phyloP scores from a whole-genome alignment of 345 rosid genomes.

The Camelina sativa region DNA sequence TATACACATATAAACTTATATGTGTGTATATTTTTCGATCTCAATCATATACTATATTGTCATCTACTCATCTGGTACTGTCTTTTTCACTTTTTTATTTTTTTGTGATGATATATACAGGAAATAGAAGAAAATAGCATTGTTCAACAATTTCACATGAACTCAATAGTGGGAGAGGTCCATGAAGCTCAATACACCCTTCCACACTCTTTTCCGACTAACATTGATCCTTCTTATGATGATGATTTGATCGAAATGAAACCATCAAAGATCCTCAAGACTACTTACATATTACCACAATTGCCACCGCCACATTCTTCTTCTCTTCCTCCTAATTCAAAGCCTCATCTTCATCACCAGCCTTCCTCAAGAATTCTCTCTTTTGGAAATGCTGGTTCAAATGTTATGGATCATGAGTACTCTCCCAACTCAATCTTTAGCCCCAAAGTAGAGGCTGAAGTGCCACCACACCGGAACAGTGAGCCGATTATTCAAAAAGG shows the following conservation, averaged over 20 bases:
- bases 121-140: constrained; percentile 41
- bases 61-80: not conserved
- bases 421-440: constrained; percentile 29
- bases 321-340: constrained; percentile 18
- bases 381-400: constrained; percentile 25
- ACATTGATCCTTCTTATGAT: constrained; percentile 25
- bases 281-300: constrained; percentile 35
- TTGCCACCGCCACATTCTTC: constrained; percentile 5
- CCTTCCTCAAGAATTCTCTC: constrained; percentile 40
- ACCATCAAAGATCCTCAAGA: constrained; percentile 41
- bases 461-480: not conserved
- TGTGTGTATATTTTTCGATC: not conserved
- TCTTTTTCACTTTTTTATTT: not conserved
- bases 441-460: constrained; percentile 1
- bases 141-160: constrained; percentile 35
- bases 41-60: not conserved
- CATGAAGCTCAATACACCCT: constrained; percentile 23
- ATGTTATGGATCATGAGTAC: constrained; percentile 27
- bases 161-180: constrained; percentile 29
- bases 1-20: too few relatives aligned
- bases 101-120: constrained; percentile 4
- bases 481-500: constrained; percentile 18
- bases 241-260: constrained; percentile 33
- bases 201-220: constrained; percentile 26
- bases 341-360: constrained; percentile 26